These are phyloP conservation scores for Candida ipomoeae DNA, from an alignment of 805 yeast species.

Conservation along the genomic window DNA sequence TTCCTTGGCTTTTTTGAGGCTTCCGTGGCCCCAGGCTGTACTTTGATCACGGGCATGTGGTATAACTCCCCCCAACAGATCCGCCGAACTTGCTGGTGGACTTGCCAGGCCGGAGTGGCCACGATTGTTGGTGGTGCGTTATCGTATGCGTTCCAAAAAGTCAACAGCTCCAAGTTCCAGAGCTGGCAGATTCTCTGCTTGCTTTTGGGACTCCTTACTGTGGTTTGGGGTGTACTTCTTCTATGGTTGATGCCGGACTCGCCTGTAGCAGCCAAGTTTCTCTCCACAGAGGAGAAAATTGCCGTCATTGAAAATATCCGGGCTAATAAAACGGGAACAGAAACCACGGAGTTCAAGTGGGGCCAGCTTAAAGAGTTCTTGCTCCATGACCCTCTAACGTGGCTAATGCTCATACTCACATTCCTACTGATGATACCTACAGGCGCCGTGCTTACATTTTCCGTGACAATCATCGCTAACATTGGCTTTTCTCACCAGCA, in stretches of 20 bases:
- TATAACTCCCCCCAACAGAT: constrained; percentile 52
- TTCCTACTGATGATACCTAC: constrained; percentile 46
- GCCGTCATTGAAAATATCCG: constrained; percentile 43
- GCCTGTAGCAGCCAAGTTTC: constrained; percentile 35
- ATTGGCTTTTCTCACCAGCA: constrained; percentile 45
- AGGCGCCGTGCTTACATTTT: constrained; percentile 51
- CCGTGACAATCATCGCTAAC: constrained; percentile 48
- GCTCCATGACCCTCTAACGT: constrained; percentile 45
- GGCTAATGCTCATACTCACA: constrained; percentile 46
- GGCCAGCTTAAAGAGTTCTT: constrained; percentile 46
- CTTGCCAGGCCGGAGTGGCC: constrained; percentile 55
- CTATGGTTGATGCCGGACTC: constrained; percentile 48
- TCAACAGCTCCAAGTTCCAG: constrained; percentile 31
- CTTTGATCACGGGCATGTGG: constrained; percentile 59
- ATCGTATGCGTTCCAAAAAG: constrained; percentile 50
- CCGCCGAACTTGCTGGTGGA: constrained; percentile 52
- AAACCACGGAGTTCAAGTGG: constrained; percentile 42
- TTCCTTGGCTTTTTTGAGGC: constrained; percentile 53
- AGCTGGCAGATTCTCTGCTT: constrained; percentile 64
- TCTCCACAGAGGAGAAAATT: constrained; percentile 39
- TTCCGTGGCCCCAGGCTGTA: constrained; percentile 52
- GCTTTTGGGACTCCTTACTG: constrained; percentile 51
- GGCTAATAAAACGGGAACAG: constrained; percentile 49
- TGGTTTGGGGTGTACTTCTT: constrained; percentile 45
- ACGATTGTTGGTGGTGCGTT: constrained; percentile 45